These are phyloP conservation scores for Xylaria flabelliformis DNA, from an alignment of 495 filamentous ascomycete species.

Conservation along the genomic window DNA sequence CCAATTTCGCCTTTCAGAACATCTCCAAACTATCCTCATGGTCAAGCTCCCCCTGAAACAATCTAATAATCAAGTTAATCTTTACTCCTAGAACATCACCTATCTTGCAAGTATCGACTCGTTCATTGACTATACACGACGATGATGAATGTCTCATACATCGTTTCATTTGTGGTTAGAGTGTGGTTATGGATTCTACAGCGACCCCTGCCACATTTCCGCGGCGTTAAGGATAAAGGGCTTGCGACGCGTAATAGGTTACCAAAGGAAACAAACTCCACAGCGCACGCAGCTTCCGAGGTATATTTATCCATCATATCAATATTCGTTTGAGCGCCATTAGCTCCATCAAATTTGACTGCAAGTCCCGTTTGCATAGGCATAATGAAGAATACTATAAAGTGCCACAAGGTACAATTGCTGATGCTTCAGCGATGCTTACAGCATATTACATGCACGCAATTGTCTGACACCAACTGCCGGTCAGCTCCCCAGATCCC, in stretches of 20 bases:
- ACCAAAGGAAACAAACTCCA: not conserved
- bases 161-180: slow-evolving; percentile 1
- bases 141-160: slow-evolving; percentile 1
- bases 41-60: not conserved
- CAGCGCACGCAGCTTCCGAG: not conserved
- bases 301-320: not conserved
- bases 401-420: slow-evolving; percentile 5
- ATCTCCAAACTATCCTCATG: not conserved
- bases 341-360: not conserved
- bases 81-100: not conserved
- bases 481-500: slow-evolving; percentile 27
- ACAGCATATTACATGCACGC: slow-evolving; percentile 24
- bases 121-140: not conserved
- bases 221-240: not conserved
- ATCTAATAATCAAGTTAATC: not conserved
- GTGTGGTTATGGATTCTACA: not conserved
- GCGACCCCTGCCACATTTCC: not conserved
- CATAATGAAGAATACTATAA: not conserved
- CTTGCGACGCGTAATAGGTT: not conserved
- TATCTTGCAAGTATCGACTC: not conserved
- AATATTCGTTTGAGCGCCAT: not conserved
- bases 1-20: not conserved
- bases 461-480: slow-evolving; percentile 24
- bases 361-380: not conserved
- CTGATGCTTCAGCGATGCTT: slow-evolving; percentile 3